Evolutionary conservation across 2,329 filamentous ascomycete species (phyloP).

Genomic region (Helotiales sp.): DNA sequence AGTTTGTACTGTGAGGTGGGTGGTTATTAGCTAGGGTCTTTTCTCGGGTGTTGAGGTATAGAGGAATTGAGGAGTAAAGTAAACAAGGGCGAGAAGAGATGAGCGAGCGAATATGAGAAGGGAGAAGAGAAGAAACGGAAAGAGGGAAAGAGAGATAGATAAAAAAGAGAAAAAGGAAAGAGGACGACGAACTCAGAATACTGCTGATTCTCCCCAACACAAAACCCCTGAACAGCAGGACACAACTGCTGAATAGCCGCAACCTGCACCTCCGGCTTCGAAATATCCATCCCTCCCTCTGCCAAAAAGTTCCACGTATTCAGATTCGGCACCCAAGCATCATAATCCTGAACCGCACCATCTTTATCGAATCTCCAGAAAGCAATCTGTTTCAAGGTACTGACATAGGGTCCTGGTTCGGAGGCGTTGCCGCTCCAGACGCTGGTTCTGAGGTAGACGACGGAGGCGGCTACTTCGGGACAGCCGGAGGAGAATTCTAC

Average conservation of each 20-base stretch:
- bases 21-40: background rate
- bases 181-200: slow-evolving; percentile 29
- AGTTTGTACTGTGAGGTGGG: slow-evolving; percentile 27
- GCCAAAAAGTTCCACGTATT: slow-evolving; percentile 38
- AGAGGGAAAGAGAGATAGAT: too few species aligned
- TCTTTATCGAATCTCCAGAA: slow-evolving; percentile 48
- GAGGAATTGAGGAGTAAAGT: too few species aligned
- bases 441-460: slow-evolving; percentile 39
- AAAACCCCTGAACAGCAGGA: slow-evolving; percentile 36
- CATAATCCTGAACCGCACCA: slow-evolving; percentile 44
- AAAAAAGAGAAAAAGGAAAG: background rate
- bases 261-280: slow-evolving; percentile 31
- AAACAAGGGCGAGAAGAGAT: too few species aligned
- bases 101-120: too few species aligned
- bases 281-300: slow-evolving; percentile 30
- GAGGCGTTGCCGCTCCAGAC: slow-evolving; percentile 35
- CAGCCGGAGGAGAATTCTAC: slow-evolving; percentile 39
- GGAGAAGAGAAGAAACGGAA: too few species aligned
- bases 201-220: slow-evolving; percentile 39
- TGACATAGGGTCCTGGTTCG: slow-evolving; percentile 34
- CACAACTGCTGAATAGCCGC: slow-evolving; percentile 38
- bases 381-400: slow-evolving; percentile 40
- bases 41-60: too few species aligned
- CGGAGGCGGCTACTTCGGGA: slow-evolving; percentile 38
- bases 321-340: slow-evolving; percentile 46